These are phyloP conservation scores for Picochlorum sp. DNA, from an alignment of 139 green algal genomes.

Conservation along the genomic window DNA sequence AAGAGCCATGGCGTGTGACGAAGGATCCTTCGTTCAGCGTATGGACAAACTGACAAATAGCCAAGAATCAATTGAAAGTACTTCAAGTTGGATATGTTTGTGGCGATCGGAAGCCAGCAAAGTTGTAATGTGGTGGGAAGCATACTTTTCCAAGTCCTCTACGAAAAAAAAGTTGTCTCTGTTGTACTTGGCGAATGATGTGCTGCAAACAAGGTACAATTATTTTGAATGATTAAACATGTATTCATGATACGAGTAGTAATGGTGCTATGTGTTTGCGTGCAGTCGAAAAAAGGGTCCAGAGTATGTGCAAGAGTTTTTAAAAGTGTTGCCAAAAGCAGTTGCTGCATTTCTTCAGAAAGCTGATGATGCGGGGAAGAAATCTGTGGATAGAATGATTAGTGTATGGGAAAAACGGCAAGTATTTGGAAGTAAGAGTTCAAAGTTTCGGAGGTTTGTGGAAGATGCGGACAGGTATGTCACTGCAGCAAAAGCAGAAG, in stretches of 20 bases:
- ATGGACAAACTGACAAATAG: slow-evolving; percentile 45
- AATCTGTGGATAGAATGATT: slow-evolving; percentile 26
- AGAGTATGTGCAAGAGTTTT: slow-evolving; percentile 64
- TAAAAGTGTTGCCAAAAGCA: slow-evolving; percentile 35
- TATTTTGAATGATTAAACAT: background rate
- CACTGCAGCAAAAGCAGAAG: background rate
- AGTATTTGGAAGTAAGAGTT: slow-evolving; percentile 22
- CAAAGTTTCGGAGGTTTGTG: slow-evolving; percentile 24
- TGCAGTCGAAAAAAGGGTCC: slow-evolving; percentile 52
- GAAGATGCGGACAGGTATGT: slow-evolving; percentile 5
- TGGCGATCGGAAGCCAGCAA: slow-evolving; percentile 19
- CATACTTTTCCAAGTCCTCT: slow-evolving; percentile 26
- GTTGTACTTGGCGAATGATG: slow-evolving; percentile 70
- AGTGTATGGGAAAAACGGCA: slow-evolving; percentile 47
- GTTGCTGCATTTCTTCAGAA: slow-evolving; percentile 35
- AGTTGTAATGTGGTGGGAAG: slow-evolving; percentile 35
- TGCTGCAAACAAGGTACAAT: slow-evolving; percentile 56
- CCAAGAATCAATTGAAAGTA: slow-evolving; percentile 54
- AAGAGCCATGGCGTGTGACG: slow-evolving; percentile 26
- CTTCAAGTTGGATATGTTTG: slow-evolving; percentile 35
- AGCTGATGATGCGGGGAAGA: slow-evolving; percentile 28
- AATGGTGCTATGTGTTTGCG: background rate
- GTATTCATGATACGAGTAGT: background rate
- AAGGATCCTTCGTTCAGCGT: slow-evolving; percentile 22
- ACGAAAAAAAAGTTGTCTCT: slow-evolving; percentile 39